phyloP scores from a whole-genome alignment of 495 filamentous ascomycete genomes.

The Neurospora sp. region DNA sequence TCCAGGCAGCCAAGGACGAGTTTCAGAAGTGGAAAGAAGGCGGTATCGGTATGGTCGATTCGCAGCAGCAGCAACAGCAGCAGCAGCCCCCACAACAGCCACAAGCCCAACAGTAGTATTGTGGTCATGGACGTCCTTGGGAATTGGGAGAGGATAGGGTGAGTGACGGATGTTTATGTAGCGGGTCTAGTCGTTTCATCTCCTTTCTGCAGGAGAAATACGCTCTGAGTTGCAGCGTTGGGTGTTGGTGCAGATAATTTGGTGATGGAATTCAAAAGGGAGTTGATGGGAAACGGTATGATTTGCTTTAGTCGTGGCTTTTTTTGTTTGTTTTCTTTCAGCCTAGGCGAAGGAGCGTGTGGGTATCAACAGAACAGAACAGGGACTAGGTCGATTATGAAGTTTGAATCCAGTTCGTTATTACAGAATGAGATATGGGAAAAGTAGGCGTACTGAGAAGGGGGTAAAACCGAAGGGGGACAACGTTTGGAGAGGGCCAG shows the following conservation, averaged over 20 bases:
- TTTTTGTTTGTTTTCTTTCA: neutral
- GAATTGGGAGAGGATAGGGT: neutral
- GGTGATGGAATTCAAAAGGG: neutral
- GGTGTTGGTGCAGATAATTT: neutral
- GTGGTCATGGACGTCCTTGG: neutral
- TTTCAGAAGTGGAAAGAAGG: constrained; percentile 44
- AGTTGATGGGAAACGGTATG: neutral
- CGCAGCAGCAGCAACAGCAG: neutral
- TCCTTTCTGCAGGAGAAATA: neutral
- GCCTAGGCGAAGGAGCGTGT: neutral
- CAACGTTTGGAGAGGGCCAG: neutral
- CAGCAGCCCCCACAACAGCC: neutral
- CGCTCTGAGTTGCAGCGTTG: neutral
- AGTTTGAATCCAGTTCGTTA: neutral
- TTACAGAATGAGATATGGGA: neutral
- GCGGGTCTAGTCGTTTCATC: neutral
- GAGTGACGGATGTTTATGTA: neutral
- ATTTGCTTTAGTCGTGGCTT: neutral
- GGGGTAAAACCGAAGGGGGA: neutral
- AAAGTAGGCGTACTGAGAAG: neutral
- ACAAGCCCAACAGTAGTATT: neutral
- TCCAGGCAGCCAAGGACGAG: constrained; percentile 55
- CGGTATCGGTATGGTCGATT: constrained; percentile 4
- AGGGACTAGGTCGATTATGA: neutral
- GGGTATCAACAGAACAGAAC: neutral